Evolutionary conservation across 148 eudicot species (phyloP).

Genomic region (Agrostemma githago): DNA sequence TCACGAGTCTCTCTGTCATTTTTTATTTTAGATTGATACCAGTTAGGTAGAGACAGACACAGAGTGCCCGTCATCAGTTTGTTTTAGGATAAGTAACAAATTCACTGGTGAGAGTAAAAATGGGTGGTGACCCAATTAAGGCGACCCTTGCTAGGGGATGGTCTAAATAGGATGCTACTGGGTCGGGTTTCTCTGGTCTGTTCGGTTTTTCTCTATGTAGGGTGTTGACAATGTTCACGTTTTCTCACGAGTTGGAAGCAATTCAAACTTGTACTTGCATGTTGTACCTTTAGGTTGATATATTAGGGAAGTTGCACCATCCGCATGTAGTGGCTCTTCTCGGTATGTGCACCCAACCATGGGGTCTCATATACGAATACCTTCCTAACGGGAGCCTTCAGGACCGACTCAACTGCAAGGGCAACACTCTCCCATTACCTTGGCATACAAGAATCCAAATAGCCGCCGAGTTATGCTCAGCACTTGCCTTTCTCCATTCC

Average conservation of each 20-base stretch:
- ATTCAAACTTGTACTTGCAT: not conserved
- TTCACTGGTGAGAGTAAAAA: no score
- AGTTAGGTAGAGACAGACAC: no score
- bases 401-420: conserved; percentile 67
- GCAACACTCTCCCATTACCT: conserved; percentile 58
- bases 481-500: conserved; percentile 65
- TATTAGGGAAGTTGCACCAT: conserved; percentile 65
- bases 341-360: conserved; percentile 67
- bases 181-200: no score
- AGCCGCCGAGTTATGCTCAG: conserved; percentile 69
- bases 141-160: no score
- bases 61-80: no score
- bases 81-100: no score
- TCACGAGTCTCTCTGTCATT: not conserved
- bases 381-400: conserved; percentile 78
- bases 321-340: conserved; percentile 69
- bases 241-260: not conserved
- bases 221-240: not conserved
- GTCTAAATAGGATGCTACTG: no score
- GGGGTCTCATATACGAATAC: conserved; percentile 63
- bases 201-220: no score
- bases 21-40: no score
- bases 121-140: no score
- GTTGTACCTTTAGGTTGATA: conserved; percentile 13
- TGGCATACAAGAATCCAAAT: conserved; percentile 74